Evolutionary conservation across 225 moss, liverwort and hornwort genomes (phyloP).

Genomic region (Pseudisothecium myosuroides): DNA sequence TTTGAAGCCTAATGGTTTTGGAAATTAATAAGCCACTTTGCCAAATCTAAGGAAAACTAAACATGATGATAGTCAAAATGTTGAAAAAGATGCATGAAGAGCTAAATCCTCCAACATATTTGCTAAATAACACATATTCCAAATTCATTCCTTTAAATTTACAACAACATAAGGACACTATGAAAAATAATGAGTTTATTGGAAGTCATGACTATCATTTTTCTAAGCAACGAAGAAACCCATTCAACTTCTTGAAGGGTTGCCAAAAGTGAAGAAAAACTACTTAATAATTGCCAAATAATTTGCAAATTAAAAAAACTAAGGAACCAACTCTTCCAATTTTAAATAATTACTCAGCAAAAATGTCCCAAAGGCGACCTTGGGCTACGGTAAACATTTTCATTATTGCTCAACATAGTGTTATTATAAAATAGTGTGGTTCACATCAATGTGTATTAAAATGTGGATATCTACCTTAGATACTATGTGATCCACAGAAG

Average conservation of each 20-base stretch:
- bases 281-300: background rate
- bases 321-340: fast-evolving
- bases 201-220: background rate
- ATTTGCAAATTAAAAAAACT: background rate
- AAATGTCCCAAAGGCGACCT: background rate
- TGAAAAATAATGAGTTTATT: background rate
- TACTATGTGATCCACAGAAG: too few relatives aligned
- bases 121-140: background rate
- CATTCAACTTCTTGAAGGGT: background rate
- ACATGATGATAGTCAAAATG: background rate
- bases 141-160: background rate
- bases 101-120: background rate
- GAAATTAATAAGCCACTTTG: background rate
- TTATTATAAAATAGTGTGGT: background rate
- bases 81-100: background rate
- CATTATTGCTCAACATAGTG: background rate
- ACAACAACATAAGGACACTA: background rate
- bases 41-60: background rate
- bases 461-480: background rate
- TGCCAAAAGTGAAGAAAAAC: background rate
- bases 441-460: background rate
- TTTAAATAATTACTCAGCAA: background rate
- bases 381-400: background rate
- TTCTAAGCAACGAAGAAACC: background rate
- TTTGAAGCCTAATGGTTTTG: background rate